Evolutionary conservation across 257 asterid genomes (phyloP), one percentile per base, ranked within the genome.

Genomic region (Agastache rugosa): DNA sequence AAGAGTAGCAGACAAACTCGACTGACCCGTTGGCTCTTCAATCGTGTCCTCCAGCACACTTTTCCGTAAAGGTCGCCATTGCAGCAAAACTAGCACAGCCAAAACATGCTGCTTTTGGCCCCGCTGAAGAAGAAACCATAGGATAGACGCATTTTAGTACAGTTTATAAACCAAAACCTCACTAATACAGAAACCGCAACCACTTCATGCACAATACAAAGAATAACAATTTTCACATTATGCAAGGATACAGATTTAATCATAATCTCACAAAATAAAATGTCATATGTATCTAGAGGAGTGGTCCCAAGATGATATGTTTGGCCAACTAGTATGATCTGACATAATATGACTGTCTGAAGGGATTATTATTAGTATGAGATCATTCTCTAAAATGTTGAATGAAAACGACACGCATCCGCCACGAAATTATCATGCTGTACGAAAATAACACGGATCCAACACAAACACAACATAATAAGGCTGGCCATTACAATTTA

Each of bases 51-150:
- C 81, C 90, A 25, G 81, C 23, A 78, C 83, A 83, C 75, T 85
- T 85, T 80, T 85, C 90, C 37, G 83, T 81, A 61, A 79, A 84
- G 2, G 83, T 84, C 0, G 90, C 81, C 61, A 85, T 80, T 27
- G 87, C 84, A 56, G 86, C 90, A 69, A 83, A 85, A 56, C 87
- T 87, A 44, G 84, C 90, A 63, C 90, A 85, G 2, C 90, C 90
- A 42, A 68, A 67, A 51, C 90, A 85, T 55, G 90, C 80, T 76
- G 87, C 87, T 79, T 81, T 77, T 25, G 90, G 85, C 8, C 87
- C 87, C 34, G 81, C 87, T 83, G 83, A 60, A 41, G 69, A 72
- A 31, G 37, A 29, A 59, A 68, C 50, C 75, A 78, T 31, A 41
- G 50, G 29, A 63, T 39, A 3, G 6, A 17, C 11, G 45, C 16